phyloP scores from a whole-genome alignment of 2,329 filamentous ascomycete species.

The Ophiostoma sp. region DNA sequence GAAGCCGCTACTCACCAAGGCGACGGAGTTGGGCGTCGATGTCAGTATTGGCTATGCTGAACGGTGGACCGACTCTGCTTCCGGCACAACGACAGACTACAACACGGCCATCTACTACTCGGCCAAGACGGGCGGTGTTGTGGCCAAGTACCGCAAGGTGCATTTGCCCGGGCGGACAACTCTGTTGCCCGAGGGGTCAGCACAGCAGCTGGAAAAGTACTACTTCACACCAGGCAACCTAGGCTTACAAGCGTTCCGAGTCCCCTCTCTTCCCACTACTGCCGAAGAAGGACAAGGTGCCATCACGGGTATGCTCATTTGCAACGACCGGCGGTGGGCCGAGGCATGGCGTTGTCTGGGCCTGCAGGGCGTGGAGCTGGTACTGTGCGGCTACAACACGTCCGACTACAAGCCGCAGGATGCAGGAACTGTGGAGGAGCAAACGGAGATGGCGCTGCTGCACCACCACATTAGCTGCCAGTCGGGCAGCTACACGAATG shows the following conservation, averaged over 20 bases:
- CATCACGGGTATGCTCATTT: slow-evolving; percentile 55
- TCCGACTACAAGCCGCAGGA: slow-evolving; percentile 48
- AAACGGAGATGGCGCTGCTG: slow-evolving; percentile 49
- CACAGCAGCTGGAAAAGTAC: slow-evolving; percentile 57
- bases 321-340: slow-evolving; percentile 55
- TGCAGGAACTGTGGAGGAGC: slow-evolving; percentile 39
- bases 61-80: slow-evolving; percentile 37
- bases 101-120: slow-evolving; percentile 56
- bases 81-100: slow-evolving; percentile 43
- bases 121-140: slow-evolving; percentile 41
- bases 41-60: slow-evolving; percentile 56
- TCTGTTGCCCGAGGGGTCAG: slow-evolving; percentile 48
- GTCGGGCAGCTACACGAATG: slow-evolving; percentile 52
- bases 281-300: slow-evolving; percentile 28
- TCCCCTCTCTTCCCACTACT: slow-evolving; percentile 34
- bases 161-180: slow-evolving; percentile 56
- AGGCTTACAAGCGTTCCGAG: slow-evolving; percentile 55
- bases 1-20: slow-evolving; percentile 51
- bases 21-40: slow-evolving; percentile 49
- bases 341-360: slow-evolving; percentile 53
- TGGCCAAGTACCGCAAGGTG: slow-evolving; percentile 57
- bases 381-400: slow-evolving; percentile 49
- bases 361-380: slow-evolving; percentile 51
- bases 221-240: slow-evolving; percentile 56
- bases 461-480: slow-evolving; percentile 53